These are phyloP conservation scores for Globisporangium alternatum DNA, from an alignment of 352 stramenopile species.

Conservation along the genomic window DNA sequence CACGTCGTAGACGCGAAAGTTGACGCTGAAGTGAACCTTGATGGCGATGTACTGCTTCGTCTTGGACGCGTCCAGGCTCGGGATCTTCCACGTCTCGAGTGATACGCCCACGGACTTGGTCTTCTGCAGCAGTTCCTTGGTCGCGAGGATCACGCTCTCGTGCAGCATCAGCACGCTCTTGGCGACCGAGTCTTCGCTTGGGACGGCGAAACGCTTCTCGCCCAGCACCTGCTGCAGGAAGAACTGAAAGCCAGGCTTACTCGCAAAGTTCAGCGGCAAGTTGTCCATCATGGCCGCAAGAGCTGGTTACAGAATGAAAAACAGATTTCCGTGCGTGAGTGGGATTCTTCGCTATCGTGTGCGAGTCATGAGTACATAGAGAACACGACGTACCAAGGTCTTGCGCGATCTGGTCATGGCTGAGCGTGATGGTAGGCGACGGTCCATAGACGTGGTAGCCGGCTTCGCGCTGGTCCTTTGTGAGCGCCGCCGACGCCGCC, in stretches of 20 bases:
- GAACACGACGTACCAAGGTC: conserved; percentile 41
- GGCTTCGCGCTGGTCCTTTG: conserved; percentile 46
- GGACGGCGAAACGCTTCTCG: conserved; percentile 61
- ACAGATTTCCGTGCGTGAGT: background rate
- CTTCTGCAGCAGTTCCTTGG: conserved; percentile 58
- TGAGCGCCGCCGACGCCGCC: conserved; percentile 12
- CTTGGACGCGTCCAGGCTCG: conserved; percentile 25
- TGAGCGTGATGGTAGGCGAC: conserved; percentile 27
- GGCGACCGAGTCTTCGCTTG: conserved; percentile 50
- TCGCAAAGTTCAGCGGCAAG: conserved; percentile 56
- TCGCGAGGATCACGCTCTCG: conserved; percentile 63
- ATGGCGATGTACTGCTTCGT: conserved; percentile 58
- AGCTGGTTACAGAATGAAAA: conserved; percentile 22
- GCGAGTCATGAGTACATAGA: background rate
- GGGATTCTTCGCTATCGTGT: background rate
- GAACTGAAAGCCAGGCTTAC: conserved; percentile 65
- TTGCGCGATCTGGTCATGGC: conserved; percentile 62
- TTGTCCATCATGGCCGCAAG: conserved; percentile 77
- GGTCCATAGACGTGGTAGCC: conserved; percentile 20
- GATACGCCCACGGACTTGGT: conserved; percentile 65
- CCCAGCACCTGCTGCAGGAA: conserved; percentile 60
- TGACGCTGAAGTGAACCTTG: conserved; percentile 76
- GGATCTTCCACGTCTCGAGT: conserved; percentile 63
- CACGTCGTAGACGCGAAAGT: conserved; percentile 65
- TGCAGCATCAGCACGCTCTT: conserved; percentile 72